These are phyloP conservation scores for Suillus tomentosus DNA, from an alignment of 768 basidiomycete genomes.

Conservation along the genomic window DNA sequence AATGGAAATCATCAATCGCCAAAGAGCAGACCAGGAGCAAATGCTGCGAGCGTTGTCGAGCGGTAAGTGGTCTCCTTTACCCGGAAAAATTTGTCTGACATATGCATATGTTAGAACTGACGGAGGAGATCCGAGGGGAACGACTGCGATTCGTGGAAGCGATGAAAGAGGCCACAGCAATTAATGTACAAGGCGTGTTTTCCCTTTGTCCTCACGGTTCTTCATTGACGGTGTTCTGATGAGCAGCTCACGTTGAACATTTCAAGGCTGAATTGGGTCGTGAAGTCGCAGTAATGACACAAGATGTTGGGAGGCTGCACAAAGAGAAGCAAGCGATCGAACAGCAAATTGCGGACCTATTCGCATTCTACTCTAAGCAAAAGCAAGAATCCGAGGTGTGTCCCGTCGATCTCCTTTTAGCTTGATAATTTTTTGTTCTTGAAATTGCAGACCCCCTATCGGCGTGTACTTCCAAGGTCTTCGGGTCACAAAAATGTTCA, in stretches of 20 bases:
- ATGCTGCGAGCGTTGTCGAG: constrained; percentile 65
- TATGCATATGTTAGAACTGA: constrained; percentile 55
- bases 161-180: constrained; percentile 91
- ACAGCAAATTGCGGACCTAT: constrained; percentile 71
- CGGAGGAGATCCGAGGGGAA: constrained; percentile 84
- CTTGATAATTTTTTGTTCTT: neutral
- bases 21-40: constrained; percentile 71
- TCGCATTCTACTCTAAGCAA: constrained; percentile 71
- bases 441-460: constrained; percentile 23
- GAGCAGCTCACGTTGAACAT: constrained; percentile 78
- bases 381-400: constrained; percentile 43
- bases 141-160: constrained; percentile 86
- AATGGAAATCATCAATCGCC: constrained; percentile 63
- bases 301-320: constrained; percentile 70
- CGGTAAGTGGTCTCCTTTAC: constrained; percentile 43
- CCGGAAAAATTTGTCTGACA: neutral
- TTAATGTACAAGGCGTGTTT: constrained; percentile 74
- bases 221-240: constrained; percentile 8
- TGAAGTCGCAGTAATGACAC: constrained; percentile 73
- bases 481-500: constrained; percentile 27
- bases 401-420: constrained; percentile 9
- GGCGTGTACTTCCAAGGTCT: constrained; percentile 25
- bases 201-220: neutral
- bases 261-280: constrained; percentile 80
- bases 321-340: constrained; percentile 65